Base-by-base conservation (phyloP, 371 early-diverging fungal genomes). In the Rhizopus microsporus region DNA sequence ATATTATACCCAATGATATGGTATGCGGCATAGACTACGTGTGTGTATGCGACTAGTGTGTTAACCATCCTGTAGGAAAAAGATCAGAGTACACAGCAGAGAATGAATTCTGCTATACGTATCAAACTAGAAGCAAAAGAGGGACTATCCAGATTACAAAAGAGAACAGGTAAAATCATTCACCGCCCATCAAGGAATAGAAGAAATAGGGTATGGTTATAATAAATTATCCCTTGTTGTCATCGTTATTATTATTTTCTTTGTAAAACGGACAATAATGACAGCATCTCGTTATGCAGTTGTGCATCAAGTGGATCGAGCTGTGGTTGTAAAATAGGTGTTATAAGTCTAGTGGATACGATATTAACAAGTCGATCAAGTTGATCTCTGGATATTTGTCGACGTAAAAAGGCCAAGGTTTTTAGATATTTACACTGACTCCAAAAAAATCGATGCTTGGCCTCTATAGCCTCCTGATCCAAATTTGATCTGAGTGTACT, bases 1-100 rank as follows among this genome's bases (percentile, higher is more conserved):
- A 85, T 52, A 54, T 86, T 32, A 62, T 82, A 51, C 83, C 83
- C 9, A 70, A 77, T 8, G 77, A 81, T 49, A 69, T 70, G 68
- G 79, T 75, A 68, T 30, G 23, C 13, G 31, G 39, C 17, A 4
- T 10, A 23, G 6, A 5, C 6, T 16, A 47, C 48, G 37, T 10
- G 17, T 30, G 4, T 33, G 33, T 23, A 37, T 3, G 6, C 7
- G 29, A 5, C 33, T 29, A 30, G 5, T 7, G 33, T 29, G 23
- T 16, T 23, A 23, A 16, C 13, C 31, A 9, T 17, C 48, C 9
- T 42, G n/a, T 56, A 76, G 71, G 75, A 78, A 15, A 56, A 78
- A 43, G 78, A 78, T 57, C 23, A 69, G 1, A 62, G 64, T 9
- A 66, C 67, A 31, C 78, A 73, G 56, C 60, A 63, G 34, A 60